A percentile compares a stretch with the other conserved stretches of the same genome.
Conservation (phyloP, 2,329 filamentous ascomycete genomes). For the Colletotrichum brevisporum region DNA sequence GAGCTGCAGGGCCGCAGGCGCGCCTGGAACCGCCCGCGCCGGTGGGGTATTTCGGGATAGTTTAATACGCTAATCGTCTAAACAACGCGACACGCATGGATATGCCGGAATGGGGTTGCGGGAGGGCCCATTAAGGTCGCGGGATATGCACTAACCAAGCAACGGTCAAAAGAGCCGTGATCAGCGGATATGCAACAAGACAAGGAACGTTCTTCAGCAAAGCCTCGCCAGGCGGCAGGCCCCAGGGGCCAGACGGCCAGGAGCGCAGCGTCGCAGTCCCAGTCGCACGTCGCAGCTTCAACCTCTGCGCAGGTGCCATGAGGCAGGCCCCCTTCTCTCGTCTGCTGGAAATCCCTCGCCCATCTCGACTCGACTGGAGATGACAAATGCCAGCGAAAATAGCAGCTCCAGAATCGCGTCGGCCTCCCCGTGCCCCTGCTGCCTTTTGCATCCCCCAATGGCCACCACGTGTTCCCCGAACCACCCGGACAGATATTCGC, state of each 20-base stretch:
- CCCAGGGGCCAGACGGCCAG: conserved; percentile 29
- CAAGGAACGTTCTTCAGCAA: conserved; percentile 36
- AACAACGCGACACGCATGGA: conserved; percentile 1
- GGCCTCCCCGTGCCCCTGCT: neutral
- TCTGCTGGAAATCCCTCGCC: neutral
- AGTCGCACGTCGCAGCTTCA: neutral
- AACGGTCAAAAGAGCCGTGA: conserved; percentile 3
- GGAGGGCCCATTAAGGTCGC: conserved; percentile 28
- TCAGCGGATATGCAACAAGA: conserved; percentile 37
- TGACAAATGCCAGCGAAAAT: conserved; percentile 24
- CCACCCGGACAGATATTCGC: conserved; percentile 11
- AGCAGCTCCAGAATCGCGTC: conserved; percentile 31
- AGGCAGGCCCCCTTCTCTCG: neutral
- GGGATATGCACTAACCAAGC: conserved; percentile 25
- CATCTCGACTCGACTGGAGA: neutral
- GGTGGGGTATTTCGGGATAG: neutral
- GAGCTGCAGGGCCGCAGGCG: conserved; percentile 19
- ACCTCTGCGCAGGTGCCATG: too few relatives aligned
- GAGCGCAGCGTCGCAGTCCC: too few relatives aligned
- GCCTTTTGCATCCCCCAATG: conserved; percentile 25
- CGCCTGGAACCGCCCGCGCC: conserved; percentile 7
- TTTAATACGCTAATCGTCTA: conserved; percentile 5
- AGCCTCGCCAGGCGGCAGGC: conserved; percentile 5
- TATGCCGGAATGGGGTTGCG: conserved; percentile 29
- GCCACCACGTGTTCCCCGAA: conserved; percentile 38